Base-by-base conservation (phyloP, 2,329 filamentous ascomycete genomes). In the Plenodomus lindquistii region DNA sequence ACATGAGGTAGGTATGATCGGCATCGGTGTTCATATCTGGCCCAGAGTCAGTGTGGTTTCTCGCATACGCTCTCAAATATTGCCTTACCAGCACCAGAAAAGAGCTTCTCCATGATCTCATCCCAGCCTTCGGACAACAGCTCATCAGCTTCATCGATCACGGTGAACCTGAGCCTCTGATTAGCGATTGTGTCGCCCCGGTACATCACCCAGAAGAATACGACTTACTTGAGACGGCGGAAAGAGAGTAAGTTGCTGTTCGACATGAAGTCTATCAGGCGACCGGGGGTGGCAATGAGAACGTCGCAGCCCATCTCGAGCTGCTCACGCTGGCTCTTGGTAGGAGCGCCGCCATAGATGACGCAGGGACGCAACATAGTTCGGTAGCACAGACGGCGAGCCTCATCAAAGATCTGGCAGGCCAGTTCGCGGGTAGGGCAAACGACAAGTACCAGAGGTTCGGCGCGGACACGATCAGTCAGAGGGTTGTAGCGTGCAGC, bases 341-440 rank as follows among this genome's bases (percentile, higher is more conserved):
- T 65, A 0, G 90, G 89, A 6, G 85, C 85, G 54, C 94, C 94
- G 41, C 94, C 94, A 60, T 97, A 99, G 22, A 88, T 79, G 37
- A 96, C 91, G 60, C 88, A 91, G 19, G 94, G 93, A 35, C 94
- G 91, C 48, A 99, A 81, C 90, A 96, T 96, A 3, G 89, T 91
- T 1, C 94, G 86, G 65, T 99, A 99, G 70, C 91, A 97, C 40
- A 97, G 84, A 61, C 93, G 91, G 54, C 94, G 88, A 20, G 90
- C 86, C 70, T 97, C 93, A 55, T 96, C 91, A 74, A 96, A 97
- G 59, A 97, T 96, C 68, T 99, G 94, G 2, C 91, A 88, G 0
- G 91, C 91, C 4, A 99, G 76, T 78, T 99, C 94, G 29, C 94
- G 88, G 44, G 89, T 94, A 1, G 94, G 94, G 10, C 84, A 87